These are phyloP conservation scores for Wallacemonas sp. DNA, from an alignment of 208 protist genomes.

Conservation along the genomic window DNA sequence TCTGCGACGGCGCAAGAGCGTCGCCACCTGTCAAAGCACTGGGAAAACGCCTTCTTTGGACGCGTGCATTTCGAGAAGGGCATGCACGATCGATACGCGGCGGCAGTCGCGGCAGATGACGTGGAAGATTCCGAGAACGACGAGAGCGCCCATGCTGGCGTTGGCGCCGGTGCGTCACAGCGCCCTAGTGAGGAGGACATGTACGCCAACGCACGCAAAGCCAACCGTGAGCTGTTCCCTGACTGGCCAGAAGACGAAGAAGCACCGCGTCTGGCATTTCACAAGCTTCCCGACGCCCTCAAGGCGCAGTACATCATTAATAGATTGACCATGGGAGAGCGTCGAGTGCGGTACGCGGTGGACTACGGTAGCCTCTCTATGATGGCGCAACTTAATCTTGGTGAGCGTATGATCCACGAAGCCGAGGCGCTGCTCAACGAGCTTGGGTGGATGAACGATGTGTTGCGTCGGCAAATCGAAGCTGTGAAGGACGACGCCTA, in stretches of 20 bases:
- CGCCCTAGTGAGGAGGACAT: constrained; percentile 1
- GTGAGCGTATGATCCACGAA: constrained; percentile 77
- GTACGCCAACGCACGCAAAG: constrained; percentile 11
- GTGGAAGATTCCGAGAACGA: no score
- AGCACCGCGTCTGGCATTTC: constrained; percentile 59
- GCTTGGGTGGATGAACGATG: constrained; percentile 76
- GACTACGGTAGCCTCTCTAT: constrained; percentile 83
- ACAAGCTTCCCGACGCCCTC: constrained; percentile 40
- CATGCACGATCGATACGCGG: constrained; percentile 73
- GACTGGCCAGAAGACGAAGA: constrained; percentile 74
- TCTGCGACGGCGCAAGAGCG: constrained; percentile 66
- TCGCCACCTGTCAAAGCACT: constrained; percentile 49
- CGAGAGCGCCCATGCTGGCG: background rate
- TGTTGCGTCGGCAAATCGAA: constrained; percentile 52
- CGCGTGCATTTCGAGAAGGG: constrained; percentile 77
- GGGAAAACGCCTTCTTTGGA: constrained; percentile 89
- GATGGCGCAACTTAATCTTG: constrained; percentile 87
- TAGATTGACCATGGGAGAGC: constrained; percentile 74
- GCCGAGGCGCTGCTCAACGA: constrained; percentile 61
- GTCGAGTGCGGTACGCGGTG: constrained; percentile 65
- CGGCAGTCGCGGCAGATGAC: constrained; percentile 57
- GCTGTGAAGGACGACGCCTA: constrained; percentile 39
- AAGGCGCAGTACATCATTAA: constrained; percentile 75
- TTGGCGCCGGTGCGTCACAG: background rate
- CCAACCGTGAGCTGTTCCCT: constrained; percentile 52